Evolutionary conservation across 495 filamentous ascomycete genomes (phyloP).

Genomic region (Cenococcum geophilum): DNA sequence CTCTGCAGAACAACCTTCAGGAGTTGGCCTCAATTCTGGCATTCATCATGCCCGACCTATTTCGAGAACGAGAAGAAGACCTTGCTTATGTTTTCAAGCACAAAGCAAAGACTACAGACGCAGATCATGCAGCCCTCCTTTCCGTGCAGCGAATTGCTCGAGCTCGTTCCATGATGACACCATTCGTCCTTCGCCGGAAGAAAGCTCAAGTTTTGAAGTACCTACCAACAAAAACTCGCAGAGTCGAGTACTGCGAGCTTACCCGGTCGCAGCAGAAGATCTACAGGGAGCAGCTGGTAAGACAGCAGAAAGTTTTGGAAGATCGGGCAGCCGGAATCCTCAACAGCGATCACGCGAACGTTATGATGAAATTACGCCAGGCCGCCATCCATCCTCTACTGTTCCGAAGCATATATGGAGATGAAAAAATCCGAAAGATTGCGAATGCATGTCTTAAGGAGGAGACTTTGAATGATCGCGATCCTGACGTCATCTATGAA

Average conservation of each 20-base stretch:
- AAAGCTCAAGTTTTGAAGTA: constrained; percentile 91
- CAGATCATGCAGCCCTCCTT: constrained; percentile 62
- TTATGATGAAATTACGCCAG: constrained; percentile 86
- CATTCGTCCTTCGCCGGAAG: constrained; percentile 87
- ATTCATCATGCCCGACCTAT: constrained; percentile 84
- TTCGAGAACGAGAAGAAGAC: constrained; percentile 64
- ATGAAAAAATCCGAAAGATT: constrained; percentile 70
- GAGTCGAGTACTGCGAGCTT: constrained; percentile 74
- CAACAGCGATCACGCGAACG: constrained; percentile 56
- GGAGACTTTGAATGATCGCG: constrained; percentile 51
- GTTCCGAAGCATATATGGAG: constrained; percentile 71
- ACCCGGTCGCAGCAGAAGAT: constrained; percentile 61
- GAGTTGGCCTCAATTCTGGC: constrained; percentile 82
- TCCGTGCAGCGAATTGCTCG: constrained; percentile 78
- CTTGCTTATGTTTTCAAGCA: constrained; percentile 79
- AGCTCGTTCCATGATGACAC: constrained; percentile 86
- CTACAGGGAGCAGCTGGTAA: constrained; percentile 57
- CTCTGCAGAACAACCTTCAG: constrained; percentile 90
- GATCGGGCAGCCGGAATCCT: constrained; percentile 53
- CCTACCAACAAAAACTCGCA: constrained; percentile 71
- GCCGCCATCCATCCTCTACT: constrained; percentile 90
- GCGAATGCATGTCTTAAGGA: constrained; percentile 65
- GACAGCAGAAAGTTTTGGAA: constrained; percentile 50
- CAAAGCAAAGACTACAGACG: constrained; percentile 75
- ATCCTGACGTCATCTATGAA: constrained; percentile 60